Base-by-base conservation (phyloP, 129 eudicot species). In the Centella asiatica region DNA sequence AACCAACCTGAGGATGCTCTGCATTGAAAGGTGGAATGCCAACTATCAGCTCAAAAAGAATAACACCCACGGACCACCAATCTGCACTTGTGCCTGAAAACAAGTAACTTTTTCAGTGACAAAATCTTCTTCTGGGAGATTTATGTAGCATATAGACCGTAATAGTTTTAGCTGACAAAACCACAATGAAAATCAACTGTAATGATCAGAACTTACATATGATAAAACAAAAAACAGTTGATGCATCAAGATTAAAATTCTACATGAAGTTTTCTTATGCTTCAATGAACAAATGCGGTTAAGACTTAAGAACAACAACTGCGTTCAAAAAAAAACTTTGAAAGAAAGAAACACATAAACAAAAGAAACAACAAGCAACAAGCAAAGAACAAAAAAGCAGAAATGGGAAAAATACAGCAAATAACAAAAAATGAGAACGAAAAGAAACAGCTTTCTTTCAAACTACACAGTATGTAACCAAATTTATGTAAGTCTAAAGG, bases 31-130 rank as follows among this genome's bases (percentile, higher is more conserved):
- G 98, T 47, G 98, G 98, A 69, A 90, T 84, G 44, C 98, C 98
- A 59, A 90, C 98, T 58, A 90, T 87, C 74, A 90, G 69, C 80
- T 90, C 98, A 73, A 90, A 90, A 39, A 90, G 76, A 62, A 90
- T 90, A 47, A 90, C 90, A 65, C 98, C 98, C 28, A 90, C 94
- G 57, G 98, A 90, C 98, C 98, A 90, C 98, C 98, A 90, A 87
- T 90, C 98, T 19, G 98, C 98, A 51, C 94, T 81, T 20, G 83
- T 81, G 34, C 83, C 98, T 90, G 70, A 19, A 47, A n/a, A n/a
- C n/a, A n/a, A n/a, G n/a, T n/a, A n/a, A n/a, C n/a, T n/a, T n/a
- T n/a, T n/a, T n/a, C n/a, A n/a, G n/a, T n/a, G n/a, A n/a, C n/a
- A n/a, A n/a, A n/a, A n/a, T n/a, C n/a, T n/a, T n/a, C n/a, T n/a